Evolutionary conservation across 2,329 filamentous ascomycete genomes (phyloP), one percentile per base, ranked within the genome.

Genomic region (Talaromyces sp.): DNA sequence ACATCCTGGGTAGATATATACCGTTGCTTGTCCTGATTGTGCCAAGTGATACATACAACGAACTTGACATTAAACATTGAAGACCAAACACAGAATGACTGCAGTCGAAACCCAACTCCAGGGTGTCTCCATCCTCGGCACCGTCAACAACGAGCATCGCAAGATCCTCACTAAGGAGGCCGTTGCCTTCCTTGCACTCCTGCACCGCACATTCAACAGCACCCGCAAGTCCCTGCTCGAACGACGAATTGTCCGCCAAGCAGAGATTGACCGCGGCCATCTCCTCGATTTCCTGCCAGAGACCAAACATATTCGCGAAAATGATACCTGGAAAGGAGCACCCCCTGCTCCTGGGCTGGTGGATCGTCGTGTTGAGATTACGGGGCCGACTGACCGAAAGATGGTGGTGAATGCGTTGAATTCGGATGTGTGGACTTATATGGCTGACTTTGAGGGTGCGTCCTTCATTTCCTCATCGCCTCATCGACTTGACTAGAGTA

Each of bases 321-420:
- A 97, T 79, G 87, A 91, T 77, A 88, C 93, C 72, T 99, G 95
- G 95, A 95, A 88, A 82, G 95, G 92, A 68, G 93, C 95, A 50
- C 87, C 90, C 60, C 95, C 95, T 19, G 95, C 94, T 8, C 94
- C 95, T 0, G 95, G 95, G 65, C 86, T 98, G 64, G 88, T 97
- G 52, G 95, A 99, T 82, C 90, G 95, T 70, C 88, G 95, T 67
- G 91, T 97, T 37, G 95, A 99, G 83, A 99, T 98, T 75, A 99
- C 95, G 5, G 95, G 95, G 9, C 95, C 95, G 0, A 97, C 93
- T 7, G 95, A 98, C 81, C 87, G 95, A 71, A 99, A 98, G 86
- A 99, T 99, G 95, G 93, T 98, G 57, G 92, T 98, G 68, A 99
- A 99, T 78, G 95, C 95, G 10, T 77, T 98, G 77, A 99, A 98